Evolutionary conservation across 495 filamentous ascomycete genomes (phyloP).

Genomic region (Hypoxylon subgilvum): DNA sequence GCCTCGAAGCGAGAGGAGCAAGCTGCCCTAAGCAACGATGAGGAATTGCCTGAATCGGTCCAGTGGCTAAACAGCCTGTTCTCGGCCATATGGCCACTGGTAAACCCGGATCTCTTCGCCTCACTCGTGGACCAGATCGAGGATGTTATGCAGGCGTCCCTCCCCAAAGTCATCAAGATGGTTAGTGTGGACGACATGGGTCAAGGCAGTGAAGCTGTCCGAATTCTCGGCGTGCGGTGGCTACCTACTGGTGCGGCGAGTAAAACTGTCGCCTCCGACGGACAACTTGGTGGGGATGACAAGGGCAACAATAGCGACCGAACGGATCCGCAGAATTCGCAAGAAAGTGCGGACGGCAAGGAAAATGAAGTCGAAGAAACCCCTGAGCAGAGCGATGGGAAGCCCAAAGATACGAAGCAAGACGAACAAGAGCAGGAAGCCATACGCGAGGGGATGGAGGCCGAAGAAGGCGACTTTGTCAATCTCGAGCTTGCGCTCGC

Average conservation of each 20-base stretch:
- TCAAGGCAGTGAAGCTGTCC: conserved; percentile 68
- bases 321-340: conserved; percentile 49
- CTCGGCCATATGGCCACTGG: conserved; percentile 67
- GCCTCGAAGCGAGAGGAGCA: conserved; percentile 58
- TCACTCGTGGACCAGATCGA: conserved; percentile 69
- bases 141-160: conserved; percentile 73
- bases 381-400: not conserved
- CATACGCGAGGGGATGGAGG: conserved; percentile 69
- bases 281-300: conserved; percentile 50
- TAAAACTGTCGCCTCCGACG: conserved; percentile 60
- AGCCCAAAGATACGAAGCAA: conserved; percentile 34
- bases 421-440: conserved; percentile 52
- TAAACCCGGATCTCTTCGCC: conserved; percentile 73
- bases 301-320: conserved; percentile 55
- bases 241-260: conserved; percentile 68
- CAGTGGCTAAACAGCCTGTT: conserved; percentile 72
- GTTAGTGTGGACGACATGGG: conserved; percentile 73
- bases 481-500: conserved; percentile 74
- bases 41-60: conserved; percentile 62
- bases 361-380: conserved; percentile 34
- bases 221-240: conserved; percentile 70
- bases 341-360: conserved; percentile 43
- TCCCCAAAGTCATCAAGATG: conserved; percentile 69
- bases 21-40: conserved; percentile 41
- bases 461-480: conserved; percentile 74